Conservation (phyloP, 371 early-diverging fungal species). For the Funneliformis caledonium region DNA sequence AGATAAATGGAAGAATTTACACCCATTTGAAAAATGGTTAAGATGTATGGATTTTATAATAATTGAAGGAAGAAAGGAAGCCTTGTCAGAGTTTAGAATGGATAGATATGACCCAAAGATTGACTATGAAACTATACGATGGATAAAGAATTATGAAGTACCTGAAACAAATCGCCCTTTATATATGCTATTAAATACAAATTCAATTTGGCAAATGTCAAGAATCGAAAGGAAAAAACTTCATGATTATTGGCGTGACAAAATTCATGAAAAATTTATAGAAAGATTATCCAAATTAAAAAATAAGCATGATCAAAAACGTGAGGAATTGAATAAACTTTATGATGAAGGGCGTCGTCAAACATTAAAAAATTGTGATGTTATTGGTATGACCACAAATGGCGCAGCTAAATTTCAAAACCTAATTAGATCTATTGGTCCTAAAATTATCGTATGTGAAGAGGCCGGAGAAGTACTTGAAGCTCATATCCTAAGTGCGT, state of each 20-base stretch:
- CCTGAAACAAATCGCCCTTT: too few species aligned
- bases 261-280: constrained; percentile 41
- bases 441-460: constrained; percentile 68
- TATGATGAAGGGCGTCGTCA: constrained; percentile 12
- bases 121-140: too few species aligned
- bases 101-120: too few species aligned
- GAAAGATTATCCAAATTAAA: constrained; percentile 36
- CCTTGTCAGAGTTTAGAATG: too few species aligned
- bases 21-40: too few species aligned
- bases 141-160: too few species aligned
- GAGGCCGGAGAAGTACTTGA: constrained; percentile 82
- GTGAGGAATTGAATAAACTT: constrained; percentile 41
- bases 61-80: too few species aligned
- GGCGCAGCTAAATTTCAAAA: constrained; percentile 52
- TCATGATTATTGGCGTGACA: constrained; percentile 46
- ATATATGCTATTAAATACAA: too few species aligned
- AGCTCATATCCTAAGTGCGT: constrained; percentile 27
- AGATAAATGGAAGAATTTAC: too few species aligned
- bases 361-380: constrained; percentile 11
- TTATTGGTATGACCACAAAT: constrained; percentile 59
- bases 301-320: constrained; percentile 38
- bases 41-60: too few species aligned
- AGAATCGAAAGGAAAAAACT: constrained; percentile 46
- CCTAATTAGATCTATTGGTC: constrained; percentile 55
- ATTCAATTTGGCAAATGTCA: constrained; percentile 53